Percentiles rank a stretch among this genome's conserved stretches.
Evolutionary conservation across 257 asterid genomes (phyloP).

Genomic region (Buddleja alternifolia): DNA sequence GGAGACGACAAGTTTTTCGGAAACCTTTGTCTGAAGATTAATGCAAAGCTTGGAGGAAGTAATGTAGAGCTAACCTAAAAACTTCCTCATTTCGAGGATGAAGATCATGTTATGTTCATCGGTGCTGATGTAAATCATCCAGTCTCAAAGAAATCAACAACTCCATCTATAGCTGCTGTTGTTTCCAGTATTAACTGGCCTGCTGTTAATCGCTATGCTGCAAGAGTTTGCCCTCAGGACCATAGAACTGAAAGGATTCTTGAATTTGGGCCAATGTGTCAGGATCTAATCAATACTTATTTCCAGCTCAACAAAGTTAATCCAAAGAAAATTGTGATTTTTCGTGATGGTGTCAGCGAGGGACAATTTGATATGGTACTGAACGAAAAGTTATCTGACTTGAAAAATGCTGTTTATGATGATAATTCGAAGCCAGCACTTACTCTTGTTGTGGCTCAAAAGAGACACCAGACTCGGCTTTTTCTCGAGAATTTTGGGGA

Average conservation of each 20-base stretch:
- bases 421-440: conserved; percentile 48
- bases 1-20: conserved; percentile 59
- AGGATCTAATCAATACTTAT: conserved; percentile 53
- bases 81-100: conserved; percentile 50
- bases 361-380: conserved; percentile 82
- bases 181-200: conserved; percentile 74
- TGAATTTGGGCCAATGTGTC: conserved; percentile 58
- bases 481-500: conserved; percentile 39
- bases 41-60: conserved; percentile 83
- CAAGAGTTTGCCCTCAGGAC: conserved; percentile 62
- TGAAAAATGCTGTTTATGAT: conserved; percentile 38
- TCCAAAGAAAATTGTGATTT: conserved; percentile 59
- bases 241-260: conserved; percentile 61
- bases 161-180: conserved; percentile 81
- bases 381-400: conserved; percentile 56
- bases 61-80: conserved; percentile 59
- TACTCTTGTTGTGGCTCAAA: conserved; percentile 74
- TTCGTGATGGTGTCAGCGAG: conserved; percentile 81
- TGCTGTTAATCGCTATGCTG: conserved; percentile 69
- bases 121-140: conserved; percentile 93
- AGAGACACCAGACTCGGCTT: conserved; percentile 70
- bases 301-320: conserved; percentile 37
- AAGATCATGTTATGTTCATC: conserved; percentile 69
- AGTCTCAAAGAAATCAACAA: conserved; percentile 40
- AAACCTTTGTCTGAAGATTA: conserved; percentile 68